Evolutionary conservation across 805 yeast species (phyloP).

Genomic region (Pichia sporocuriosa): DNA sequence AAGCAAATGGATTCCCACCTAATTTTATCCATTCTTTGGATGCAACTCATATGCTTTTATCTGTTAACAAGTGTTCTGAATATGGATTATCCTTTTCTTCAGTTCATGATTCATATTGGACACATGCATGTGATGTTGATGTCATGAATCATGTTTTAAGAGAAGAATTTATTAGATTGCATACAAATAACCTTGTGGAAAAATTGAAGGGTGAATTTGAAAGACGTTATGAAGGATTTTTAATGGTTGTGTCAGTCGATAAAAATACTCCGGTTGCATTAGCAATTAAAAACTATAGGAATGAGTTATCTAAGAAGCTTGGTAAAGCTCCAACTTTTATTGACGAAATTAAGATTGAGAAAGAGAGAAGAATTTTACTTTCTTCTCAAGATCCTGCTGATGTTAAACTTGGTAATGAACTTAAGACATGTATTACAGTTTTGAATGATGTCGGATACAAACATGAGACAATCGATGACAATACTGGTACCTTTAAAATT

Average conservation of each 20-base stretch:
- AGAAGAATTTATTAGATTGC: constrained; percentile 72
- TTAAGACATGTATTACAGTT: constrained; percentile 68
- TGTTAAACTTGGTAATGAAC: constrained; percentile 41
- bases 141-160: constrained; percentile 64
- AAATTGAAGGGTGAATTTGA: constrained; percentile 74
- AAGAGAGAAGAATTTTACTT: constrained; percentile 49
- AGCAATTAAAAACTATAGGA: constrained; percentile 43
- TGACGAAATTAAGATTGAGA: constrained; percentile 72
- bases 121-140: constrained; percentile 83
- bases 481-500: constrained; percentile 31
- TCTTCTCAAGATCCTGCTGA: constrained; percentile 45
- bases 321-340: constrained; percentile 54
- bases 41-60: constrained; percentile 93
- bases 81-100: constrained; percentile 73
- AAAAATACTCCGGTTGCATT: constrained; percentile 44
- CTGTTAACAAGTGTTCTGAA: constrained; percentile 72
- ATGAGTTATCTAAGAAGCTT: constrained; percentile 39
- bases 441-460: constrained; percentile 27
- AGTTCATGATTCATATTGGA: constrained; percentile 98
- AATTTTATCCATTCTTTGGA: constrained; percentile 91
- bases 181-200: constrained; percentile 63
- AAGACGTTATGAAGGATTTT: constrained; percentile 65
- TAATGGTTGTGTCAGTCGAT: constrained; percentile 54
- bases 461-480: constrained; percentile 16
- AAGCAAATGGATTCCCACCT: constrained; percentile 91